Base-by-base conservation (phyloP, 139 green algal species). In the Deuterostichococcus epilithicus region DNA sequence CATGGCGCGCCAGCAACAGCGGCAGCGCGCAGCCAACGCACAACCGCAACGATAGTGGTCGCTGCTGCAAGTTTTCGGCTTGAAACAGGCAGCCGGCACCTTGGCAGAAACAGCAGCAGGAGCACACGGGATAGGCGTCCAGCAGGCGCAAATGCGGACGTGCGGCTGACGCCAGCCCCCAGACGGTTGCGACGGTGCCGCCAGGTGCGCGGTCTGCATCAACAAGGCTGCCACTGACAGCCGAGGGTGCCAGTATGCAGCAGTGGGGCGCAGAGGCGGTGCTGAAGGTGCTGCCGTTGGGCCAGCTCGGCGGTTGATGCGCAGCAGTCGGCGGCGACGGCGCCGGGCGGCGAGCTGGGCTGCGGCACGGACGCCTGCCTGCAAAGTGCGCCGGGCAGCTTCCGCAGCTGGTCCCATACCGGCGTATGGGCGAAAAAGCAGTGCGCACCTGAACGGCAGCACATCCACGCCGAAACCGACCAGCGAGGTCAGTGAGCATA, bases 251-350 rank as follows among this genome's bases (percentile, higher is more conserved):
- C 0, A 30, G 89, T 34, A 69, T 89, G 42, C 76, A 73, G 39
- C 85, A 89, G 60, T 89, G 85, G 85, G 85, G 88, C 66, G 37
- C 70, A 18, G 38, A 75, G 1, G 69, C 82, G 30, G 68, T 44
- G 1, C 38, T 88, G 15, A 52, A 35, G 33, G 67, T 89, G 36
- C 76, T 85, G 32, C 85, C 84, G 5, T 75, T 70, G 23, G 78
- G 83, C 3, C 78, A 68, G 78, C 13, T 5, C 35, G 65, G 18
- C 44, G 15, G 42, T 28, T 25, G 52, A 25, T 30, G 35, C 34
- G 0, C 42, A 58, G 67, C 58, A 69, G 67, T 18, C 65, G 3
- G 32, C 42, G 2, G 33, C 75, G 26, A 25, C 30, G 25, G 34
- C 25, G 44, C 33, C 52, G 28, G 63, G 63, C 63, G 15, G 5